Evolutionary conservation across 208 protist species (phyloP).

Genomic region (Trypanosoma scelopori): DNA sequence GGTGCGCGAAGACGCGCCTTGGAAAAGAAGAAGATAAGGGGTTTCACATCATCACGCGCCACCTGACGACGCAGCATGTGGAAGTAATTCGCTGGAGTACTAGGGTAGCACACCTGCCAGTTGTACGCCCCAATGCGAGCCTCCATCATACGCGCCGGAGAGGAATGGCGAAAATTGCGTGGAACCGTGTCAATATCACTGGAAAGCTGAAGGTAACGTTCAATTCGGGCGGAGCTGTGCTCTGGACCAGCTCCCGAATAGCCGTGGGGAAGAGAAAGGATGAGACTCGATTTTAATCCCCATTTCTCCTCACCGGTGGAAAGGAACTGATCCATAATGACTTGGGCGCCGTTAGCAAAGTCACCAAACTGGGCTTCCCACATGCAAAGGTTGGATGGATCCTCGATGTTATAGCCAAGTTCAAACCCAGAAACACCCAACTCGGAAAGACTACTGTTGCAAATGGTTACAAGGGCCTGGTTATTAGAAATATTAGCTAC

Average conservation of each 20-base stretch:
- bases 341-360: constrained; percentile 98
- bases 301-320: constrained; percentile 96
- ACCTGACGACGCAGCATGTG: constrained; percentile 98
- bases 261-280: constrained; percentile 98
- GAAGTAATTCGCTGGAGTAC: constrained; percentile 99
- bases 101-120: constrained; percentile 95
- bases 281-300: constrained; percentile 92
- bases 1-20: constrained; percentile 91
- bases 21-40: constrained; percentile 95
- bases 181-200: constrained; percentile 89
- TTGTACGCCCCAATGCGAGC: constrained; percentile 80
- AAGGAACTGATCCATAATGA: constrained; percentile 98
- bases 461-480: constrained; percentile 89
- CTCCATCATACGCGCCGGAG: constrained; percentile 66
- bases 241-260: constrained; percentile 98
- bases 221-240: constrained; percentile 97
- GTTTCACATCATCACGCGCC: constrained; percentile 96
- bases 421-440: constrained; percentile 97
- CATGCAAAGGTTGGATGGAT: constrained; percentile 93
- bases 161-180: constrained; percentile 60
- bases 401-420: constrained; percentile 95
- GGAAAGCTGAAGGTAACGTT: constrained; percentile 97
- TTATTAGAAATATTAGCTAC: constrained; percentile 65
- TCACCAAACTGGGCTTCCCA: constrained; percentile 99
- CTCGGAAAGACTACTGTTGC: constrained; percentile 97